Evolutionary conservation across 495 filamentous ascomycete genomes (phyloP).

Genomic region (Daldinia childiae): DNA sequence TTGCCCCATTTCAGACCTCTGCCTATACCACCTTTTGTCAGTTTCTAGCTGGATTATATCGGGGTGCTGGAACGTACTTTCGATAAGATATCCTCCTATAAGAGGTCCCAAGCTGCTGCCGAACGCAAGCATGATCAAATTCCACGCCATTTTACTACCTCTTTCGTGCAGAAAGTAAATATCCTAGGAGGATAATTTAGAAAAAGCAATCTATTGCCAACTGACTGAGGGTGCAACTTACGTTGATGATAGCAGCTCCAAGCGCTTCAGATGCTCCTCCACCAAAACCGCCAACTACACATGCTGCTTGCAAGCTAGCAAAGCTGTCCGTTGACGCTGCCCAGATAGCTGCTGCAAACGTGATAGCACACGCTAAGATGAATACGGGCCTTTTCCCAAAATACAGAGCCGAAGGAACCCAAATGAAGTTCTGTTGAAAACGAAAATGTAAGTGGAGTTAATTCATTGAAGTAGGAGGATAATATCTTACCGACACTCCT

Average conservation of each 20-base stretch:
- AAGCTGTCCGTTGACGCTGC: conserved; percentile 8
- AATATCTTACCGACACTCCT: conserved; percentile 9
- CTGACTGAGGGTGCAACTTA: neutral
- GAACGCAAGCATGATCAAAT: conserved; percentile 18
- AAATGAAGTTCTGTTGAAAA: conserved; percentile 15
- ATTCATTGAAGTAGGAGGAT: neutral
- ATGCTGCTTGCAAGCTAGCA: conserved; percentile 8
- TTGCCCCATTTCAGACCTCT: conserved; percentile 20
- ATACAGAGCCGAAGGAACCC: conserved; percentile 23
- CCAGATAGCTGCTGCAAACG: conserved; percentile 14
- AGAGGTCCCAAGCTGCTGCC: conserved; percentile 17
- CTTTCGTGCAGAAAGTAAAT: conserved; percentile 26
- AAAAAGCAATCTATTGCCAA: too few species aligned
- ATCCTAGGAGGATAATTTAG: conserved; percentile 9
- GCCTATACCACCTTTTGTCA: neutral
- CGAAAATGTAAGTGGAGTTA: neutral
- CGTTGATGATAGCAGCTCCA: conserved; percentile 23
- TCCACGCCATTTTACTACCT: conserved; percentile 22
- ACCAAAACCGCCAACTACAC: conserved; percentile 17
- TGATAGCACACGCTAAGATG: conserved; percentile 11
- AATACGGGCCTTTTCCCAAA: conserved; percentile 21
- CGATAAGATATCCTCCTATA: conserved; percentile 15
- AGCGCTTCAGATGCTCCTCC: conserved; percentile 22
- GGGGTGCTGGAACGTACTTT: conserved; percentile 3
- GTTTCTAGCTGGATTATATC: neutral